phyloP scores from a whole-genome alignment of 2,329 filamentous ascomycete species.

The Exserohilum turcica region DNA sequence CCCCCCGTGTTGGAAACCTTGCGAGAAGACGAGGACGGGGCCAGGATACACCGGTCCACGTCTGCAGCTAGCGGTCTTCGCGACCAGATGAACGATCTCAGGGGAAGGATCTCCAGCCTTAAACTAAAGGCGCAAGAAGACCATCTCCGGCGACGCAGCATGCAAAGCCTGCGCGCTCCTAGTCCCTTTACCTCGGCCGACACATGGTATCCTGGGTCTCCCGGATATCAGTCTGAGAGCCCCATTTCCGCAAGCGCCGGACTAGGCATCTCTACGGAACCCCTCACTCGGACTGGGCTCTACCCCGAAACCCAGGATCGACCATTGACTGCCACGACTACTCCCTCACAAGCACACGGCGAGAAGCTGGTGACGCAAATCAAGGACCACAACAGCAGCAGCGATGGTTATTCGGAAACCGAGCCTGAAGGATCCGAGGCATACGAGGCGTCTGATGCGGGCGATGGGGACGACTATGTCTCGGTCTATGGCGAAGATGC shows the following conservation, averaged over 20 bases:
- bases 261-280: conserved; percentile 37
- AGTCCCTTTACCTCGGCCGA: conserved; percentile 81
- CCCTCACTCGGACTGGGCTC: conserved; percentile 28
- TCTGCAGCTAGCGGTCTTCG: conserved; percentile 77
- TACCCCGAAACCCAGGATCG: conserved; percentile 22
- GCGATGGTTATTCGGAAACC: conserved; percentile 19
- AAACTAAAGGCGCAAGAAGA: conserved; percentile 80
- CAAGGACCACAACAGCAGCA: conserved; percentile 7
- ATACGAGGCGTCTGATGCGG: conserved; percentile 32
- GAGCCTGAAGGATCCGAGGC: conserved; percentile 26
- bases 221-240: conserved; percentile 31
- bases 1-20: conserved; percentile 49
- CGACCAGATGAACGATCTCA: conserved; percentile 83
- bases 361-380: conserved; percentile 19
- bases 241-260: conserved; percentile 37
- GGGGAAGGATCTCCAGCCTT: conserved; percentile 80
- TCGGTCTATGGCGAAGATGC: conserved; percentile 38
- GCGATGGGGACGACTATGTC: conserved; percentile 50
- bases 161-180: conserved; percentile 74
- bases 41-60: conserved; percentile 63
- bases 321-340: conserved; percentile 18
- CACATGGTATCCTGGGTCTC: conserved; percentile 57
- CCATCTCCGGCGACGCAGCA: conserved; percentile 74
- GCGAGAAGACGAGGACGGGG: conserved; percentile 46
- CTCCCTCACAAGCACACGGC: conserved; percentile 24